Conservation (phyloP, 2,329 filamentous ascomycete genomes). For the Thelonectria olida region DNA sequence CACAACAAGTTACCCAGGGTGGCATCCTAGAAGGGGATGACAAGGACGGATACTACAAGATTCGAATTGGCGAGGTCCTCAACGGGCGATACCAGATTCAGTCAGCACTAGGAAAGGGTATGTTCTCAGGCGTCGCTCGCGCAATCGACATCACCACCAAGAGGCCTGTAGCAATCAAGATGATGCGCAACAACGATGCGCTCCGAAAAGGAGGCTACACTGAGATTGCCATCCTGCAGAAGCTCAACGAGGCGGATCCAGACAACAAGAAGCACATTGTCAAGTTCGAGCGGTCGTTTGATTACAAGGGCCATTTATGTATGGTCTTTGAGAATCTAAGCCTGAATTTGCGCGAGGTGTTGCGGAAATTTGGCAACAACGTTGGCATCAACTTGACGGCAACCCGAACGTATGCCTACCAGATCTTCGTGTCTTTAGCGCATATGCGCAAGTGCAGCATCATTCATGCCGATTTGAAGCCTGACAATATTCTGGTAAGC, state of each 20-base stretch:
- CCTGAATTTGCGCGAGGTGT: conserved; percentile 90
- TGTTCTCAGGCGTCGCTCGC: conserved; percentile 96
- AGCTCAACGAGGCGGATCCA: conserved; percentile 84
- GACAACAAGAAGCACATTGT: conserved; percentile 94
- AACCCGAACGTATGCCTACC: conserved; percentile 88
- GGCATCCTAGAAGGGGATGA: conserved; percentile 94
- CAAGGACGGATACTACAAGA: conserved; percentile 94
- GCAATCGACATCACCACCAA: conserved; percentile 81
- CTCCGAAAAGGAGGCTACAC: conserved; percentile 92
- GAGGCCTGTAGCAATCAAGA: conserved; percentile 91
- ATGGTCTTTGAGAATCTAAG: conserved; percentile 97
- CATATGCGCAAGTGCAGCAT: conserved; percentile 93
- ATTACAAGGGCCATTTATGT: conserved; percentile 94
- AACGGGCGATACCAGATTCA: conserved; percentile 91
- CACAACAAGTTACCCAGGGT: conserved; percentile 71
- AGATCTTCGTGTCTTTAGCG: conserved; percentile 90
- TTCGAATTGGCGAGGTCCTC: conserved; percentile 89
- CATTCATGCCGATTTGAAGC: conserved; percentile 95
- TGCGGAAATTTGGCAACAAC: conserved; percentile 96
- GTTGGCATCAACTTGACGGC: conserved; percentile 90
- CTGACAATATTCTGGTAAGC: conserved; percentile 91
- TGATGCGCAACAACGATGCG: conserved; percentile 95
- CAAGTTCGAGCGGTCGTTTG: conserved; percentile 85
- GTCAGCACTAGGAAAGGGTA: conserved; percentile 87
- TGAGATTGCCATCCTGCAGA: conserved; percentile 91